Evolutionary conservation across 192 early-diverging fungal genomes (phyloP).

Genomic region (Chytriomyces hyalinus): DNA sequence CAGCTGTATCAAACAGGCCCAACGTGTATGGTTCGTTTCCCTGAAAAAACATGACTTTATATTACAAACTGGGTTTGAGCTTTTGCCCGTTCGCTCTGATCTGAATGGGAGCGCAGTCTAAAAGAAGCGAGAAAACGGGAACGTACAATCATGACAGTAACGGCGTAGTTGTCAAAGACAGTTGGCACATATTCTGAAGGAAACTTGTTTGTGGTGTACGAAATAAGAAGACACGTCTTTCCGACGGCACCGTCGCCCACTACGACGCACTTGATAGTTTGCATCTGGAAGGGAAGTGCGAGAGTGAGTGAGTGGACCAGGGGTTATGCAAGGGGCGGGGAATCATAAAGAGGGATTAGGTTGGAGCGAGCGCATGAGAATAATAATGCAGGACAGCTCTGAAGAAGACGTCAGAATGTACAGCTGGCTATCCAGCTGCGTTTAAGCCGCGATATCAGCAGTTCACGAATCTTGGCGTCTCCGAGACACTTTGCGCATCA

Average conservation of each 20-base stretch:
- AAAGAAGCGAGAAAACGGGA: not conserved
- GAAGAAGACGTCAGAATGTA: too few relatives aligned
- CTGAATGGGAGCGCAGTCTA: not conserved
- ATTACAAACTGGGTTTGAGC: constrained; percentile 1
- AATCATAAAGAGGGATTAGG: too few relatives aligned
- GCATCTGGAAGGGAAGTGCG: constrained; percentile 41
- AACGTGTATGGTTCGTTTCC: constrained; percentile 93
- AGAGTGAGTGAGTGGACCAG: too few relatives aligned
- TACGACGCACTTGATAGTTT: constrained; percentile 74
- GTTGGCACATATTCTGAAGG: constrained; percentile 96
- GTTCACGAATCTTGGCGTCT: too few relatives aligned
- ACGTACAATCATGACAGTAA: constrained; percentile 95
- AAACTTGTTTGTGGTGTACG: constrained; percentile 92
- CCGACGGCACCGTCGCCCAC: constrained; percentile 73
- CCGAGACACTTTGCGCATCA: too few relatives aligned
- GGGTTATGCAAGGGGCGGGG: too few relatives aligned
- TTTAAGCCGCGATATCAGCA: too few relatives aligned
- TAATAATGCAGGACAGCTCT: too few relatives aligned
- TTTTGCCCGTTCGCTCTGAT: not conserved
- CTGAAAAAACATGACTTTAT: constrained; percentile 30
- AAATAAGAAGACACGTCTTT: constrained; percentile 93
- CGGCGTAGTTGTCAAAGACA: constrained; percentile 99
- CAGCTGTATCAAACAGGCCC: constrained; percentile 95
- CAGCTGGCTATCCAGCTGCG: too few relatives aligned
- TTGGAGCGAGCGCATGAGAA: too few relatives aligned